Conservation (phyloP, 2,329 filamentous ascomycete species). For the Cytospora piceae region DNA sequence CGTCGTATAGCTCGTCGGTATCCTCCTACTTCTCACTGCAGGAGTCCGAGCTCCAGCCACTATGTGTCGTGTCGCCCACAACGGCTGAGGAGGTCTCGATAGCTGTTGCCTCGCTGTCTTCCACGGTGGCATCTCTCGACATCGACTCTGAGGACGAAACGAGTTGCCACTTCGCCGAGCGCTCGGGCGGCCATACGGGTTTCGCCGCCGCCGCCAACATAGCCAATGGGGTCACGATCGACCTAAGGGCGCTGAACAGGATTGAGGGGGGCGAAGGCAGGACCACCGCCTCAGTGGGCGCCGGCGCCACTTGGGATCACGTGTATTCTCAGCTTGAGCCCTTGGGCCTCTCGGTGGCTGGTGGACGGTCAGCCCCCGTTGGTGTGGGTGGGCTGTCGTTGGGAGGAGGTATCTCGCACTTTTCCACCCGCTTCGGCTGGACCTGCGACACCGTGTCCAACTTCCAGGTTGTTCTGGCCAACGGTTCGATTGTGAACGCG, state of each 20-base stretch:
- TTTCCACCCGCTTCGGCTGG: conserved; percentile 7
- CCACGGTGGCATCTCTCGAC: neutral
- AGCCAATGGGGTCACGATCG: conserved; percentile 1
- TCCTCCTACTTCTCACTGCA: conserved; percentile 10
- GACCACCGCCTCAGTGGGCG: conserved; percentile 15
- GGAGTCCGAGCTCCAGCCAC: neutral
- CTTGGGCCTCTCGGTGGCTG: conserved; percentile 23
- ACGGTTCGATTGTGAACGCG: neutral
- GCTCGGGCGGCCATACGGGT: conserved; percentile 16
- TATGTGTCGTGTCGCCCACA: conserved; percentile 2
- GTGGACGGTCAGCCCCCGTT: conserved; percentile 22
- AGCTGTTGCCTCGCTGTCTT: neutral
- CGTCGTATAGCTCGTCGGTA: neutral
- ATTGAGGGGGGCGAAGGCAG: neutral
- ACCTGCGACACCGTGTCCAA: neutral
- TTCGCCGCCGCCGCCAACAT: conserved; percentile 5
- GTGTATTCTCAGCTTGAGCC: conserved; percentile 29
- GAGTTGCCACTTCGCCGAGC: conserved; percentile 10
- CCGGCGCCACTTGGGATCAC: conserved; percentile 19
- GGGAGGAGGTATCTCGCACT: conserved; percentile 19
- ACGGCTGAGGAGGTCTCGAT: conserved; percentile 3
- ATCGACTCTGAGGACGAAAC: too few relatives aligned
- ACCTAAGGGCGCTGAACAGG: neutral
- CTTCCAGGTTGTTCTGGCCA: neutral
- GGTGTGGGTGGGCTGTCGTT: conserved; percentile 24